Percentiles rank a stretch among this genome's conserved stretches.
Conservation (phyloP, 176 grass and related monocot genomes). For the Oropetium thomaeum region DNA sequence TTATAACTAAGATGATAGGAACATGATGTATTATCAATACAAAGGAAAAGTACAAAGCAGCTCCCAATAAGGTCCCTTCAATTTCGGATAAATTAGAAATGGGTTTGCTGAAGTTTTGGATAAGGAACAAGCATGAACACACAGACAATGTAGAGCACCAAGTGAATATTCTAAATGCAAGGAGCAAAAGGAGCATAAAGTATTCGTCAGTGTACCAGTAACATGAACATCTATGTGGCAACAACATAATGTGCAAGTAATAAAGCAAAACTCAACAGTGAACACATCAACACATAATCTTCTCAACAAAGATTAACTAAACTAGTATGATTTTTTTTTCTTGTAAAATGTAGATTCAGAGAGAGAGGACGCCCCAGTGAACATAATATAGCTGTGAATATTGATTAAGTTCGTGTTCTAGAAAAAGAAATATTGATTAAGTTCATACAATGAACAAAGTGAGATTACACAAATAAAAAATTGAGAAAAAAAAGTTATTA, state of each 20-base stretch:
- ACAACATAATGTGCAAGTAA: conserved; percentile 8
- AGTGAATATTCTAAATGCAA: conserved; percentile 46
- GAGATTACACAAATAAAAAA: background rate
- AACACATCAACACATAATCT: background rate
- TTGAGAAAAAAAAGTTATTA: background rate
- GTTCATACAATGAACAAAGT: background rate
- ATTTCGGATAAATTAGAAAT: conserved; percentile 10
- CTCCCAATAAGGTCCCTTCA: background rate
- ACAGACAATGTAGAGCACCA: conserved; percentile 9
- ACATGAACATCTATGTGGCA: conserved; percentile 4
- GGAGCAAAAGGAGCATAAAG: conserved; percentile 36
- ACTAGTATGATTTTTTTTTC: background rate
- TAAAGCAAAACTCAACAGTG: background rate
- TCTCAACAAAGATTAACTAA: background rate
- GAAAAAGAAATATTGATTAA: too few species aligned
- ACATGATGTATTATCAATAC: background rate
- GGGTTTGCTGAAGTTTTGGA: conserved; percentile 23
- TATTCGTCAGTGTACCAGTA: conserved; percentile 13
- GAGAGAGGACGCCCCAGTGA: background rate
- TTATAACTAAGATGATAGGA: background rate
- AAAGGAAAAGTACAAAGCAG: background rate
- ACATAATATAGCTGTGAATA: background rate
- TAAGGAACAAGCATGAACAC: conserved; percentile 44
- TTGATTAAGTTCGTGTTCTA: too few species aligned
- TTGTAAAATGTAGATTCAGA: background rate